A percentile compares a stretch with the other conserved stretches of the same genome.
Evolutionary conservation across 2,329 filamentous ascomycete species (phyloP).

Genomic region (Daldinia eschscholtzii): DNA sequence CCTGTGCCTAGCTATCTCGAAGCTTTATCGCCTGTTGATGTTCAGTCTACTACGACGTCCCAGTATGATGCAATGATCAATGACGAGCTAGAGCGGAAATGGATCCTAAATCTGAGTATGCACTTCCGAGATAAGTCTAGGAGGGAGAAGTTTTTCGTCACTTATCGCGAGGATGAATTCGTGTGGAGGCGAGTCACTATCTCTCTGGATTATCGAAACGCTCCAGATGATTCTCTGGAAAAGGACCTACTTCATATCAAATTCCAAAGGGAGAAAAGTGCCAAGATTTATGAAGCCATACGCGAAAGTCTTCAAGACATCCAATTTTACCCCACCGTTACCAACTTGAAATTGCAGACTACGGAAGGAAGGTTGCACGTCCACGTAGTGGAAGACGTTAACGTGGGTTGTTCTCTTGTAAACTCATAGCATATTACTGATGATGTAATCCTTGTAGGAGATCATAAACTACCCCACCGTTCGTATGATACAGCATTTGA

Average conservation of each 20-base stretch:
- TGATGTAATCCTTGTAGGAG: constrained; percentile 64
- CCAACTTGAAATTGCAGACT: constrained; percentile 94
- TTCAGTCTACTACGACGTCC: constrained; percentile 63
- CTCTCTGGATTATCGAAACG: constrained; percentile 90
- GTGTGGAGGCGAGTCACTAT: constrained; percentile 91
- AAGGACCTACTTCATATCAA: constrained; percentile 81
- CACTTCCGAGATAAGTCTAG: constrained; percentile 94
- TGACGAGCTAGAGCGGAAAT: constrained; percentile 85
- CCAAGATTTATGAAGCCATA: constrained; percentile 93
- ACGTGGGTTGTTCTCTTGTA: constrained; percentile 62
- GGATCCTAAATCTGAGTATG: constrained; percentile 99
- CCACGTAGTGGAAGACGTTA: constrained; percentile 96
- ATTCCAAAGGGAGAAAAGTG: constrained; percentile 91
- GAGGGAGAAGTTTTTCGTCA: constrained; percentile 98
- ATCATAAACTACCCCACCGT: constrained; percentile 87
- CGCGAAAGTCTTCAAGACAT: constrained; percentile 93
- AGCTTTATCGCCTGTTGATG: constrained; percentile 54
- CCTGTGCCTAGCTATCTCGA: constrained; percentile 38
- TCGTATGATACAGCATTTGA: constrained; percentile 79
- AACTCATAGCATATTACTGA: constrained; percentile 22
- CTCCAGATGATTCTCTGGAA: constrained; percentile 85
- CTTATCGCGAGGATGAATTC: constrained; percentile 84
- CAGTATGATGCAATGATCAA: constrained; percentile 75
- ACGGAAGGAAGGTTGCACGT: constrained; percentile 89
- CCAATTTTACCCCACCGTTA: constrained; percentile 95